Base-by-base conservation (phyloP, 1,284 basidiomycete species). In the Tilletia horrida region DNA sequence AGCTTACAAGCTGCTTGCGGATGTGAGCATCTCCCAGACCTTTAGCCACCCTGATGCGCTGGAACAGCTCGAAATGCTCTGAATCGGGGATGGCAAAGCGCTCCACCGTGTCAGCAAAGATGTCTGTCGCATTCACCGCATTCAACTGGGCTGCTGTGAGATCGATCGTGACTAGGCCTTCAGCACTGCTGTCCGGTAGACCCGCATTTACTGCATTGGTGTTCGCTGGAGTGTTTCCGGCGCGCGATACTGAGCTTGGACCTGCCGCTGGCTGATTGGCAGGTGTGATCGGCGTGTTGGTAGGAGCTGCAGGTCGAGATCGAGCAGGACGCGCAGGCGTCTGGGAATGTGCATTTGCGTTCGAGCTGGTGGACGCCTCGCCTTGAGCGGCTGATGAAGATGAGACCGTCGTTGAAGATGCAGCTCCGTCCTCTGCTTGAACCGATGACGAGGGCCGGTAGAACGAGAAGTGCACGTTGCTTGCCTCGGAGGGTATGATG, bases 1-100 rank as follows among this genome's bases (percentile, higher is more conserved):
- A 86, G 68, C 88, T 85, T 43, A 96, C 86, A 55, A 97, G 86
- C 81, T 93, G 90, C 80, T 90, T 88, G 61, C 94, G 88, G 23
- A 88, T 87, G 23, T 83, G 84, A 63, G 87, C 85, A 67, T 87
- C 85, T 8, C 86, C 85, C 62, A 93, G 84, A 2, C 87, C 87
- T 70, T 88, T 86, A 6, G 92, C 89, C 55, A 91, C 85, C 64
- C 94, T 89, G 69, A 95, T 90, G 67, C 91, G 90, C 83, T 91
- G 93, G 71, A 96, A 86, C 3, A 97, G 85, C 78, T 93, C 91
- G 77, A 93, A 94, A 76, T 90, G 91, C 82, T 95, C 92, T 50
- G 89, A 87, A 25, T 89, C 86, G 14, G 93, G 90, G 47, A 97
- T 86, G 44, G 86, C 84, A 78, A 92, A 85, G n/a, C 84, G 84